Percentiles rank a stretch among this genome's conserved stretches.
phyloP scores from a whole-genome alignment of 805 yeast species.

The Yarrowia sp. region DNA sequence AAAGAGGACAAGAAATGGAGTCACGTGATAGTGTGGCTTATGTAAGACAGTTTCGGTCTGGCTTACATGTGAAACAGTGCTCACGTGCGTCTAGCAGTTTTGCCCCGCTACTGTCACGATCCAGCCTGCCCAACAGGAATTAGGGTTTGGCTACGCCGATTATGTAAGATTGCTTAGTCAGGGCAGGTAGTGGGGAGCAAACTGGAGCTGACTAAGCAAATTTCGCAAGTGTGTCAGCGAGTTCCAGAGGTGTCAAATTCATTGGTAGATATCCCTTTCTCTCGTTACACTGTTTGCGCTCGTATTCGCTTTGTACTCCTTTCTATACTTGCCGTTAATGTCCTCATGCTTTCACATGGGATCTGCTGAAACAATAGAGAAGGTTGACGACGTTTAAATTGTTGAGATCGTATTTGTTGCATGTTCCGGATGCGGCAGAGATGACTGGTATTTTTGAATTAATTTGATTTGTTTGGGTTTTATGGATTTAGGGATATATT shows the following conservation, averaged over 20 bases:
- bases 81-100: not conserved
- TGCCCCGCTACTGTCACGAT: not conserved
- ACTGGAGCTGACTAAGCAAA: not conserved
- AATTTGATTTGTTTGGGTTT: not conserved
- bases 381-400: not conserved
- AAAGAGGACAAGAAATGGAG: not conserved
- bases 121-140: not conserved
- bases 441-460: not conserved
- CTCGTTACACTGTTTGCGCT: not conserved
- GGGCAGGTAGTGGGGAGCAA: too few relatives aligned
- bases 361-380: not conserved
- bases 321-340: too few relatives aligned
- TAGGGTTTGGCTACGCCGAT: not conserved
- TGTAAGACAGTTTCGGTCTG: too few relatives aligned
- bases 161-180: not conserved
- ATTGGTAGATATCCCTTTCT: too few relatives aligned
- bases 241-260: too few relatives aligned
- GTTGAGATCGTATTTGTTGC: constrained; percentile 6
- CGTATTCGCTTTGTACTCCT: not conserved
- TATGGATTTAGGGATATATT: not conserved
- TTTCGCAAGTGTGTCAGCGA: too few relatives aligned
- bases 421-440: not conserved
- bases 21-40: not conserved
- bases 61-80: not conserved
- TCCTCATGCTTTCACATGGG: not conserved